phyloP scores from a whole-genome alignment of 2,329 filamentous ascomycete genomes.

The Aureobasidium musti region DNA sequence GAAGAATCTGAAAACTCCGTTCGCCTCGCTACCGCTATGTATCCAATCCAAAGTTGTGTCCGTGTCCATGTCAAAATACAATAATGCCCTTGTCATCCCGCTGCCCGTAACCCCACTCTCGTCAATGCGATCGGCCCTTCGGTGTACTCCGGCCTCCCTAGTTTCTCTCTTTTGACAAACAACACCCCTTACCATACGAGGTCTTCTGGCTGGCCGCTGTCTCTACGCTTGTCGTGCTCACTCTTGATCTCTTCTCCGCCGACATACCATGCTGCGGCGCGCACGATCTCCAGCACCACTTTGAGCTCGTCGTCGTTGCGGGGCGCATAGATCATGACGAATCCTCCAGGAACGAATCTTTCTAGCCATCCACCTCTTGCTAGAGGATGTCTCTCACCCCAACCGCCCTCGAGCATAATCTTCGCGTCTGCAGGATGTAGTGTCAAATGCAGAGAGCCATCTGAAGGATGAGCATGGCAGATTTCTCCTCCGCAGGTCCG shows the following conservation, averaged over 20 bases:
- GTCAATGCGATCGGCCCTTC: neutral
- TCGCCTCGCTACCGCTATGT: constrained; percentile 14
- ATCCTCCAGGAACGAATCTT: constrained; percentile 70
- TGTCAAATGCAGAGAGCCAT: constrained; percentile 76
- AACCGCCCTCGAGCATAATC: constrained; percentile 70
- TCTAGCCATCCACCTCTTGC: constrained; percentile 66
- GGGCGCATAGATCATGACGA: constrained; percentile 82
- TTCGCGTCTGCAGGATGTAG: constrained; percentile 77
- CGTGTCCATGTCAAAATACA: constrained; percentile 1
- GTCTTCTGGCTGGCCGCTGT: neutral
- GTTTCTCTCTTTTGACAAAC: neutral
- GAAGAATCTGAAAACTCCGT: constrained; percentile 7
- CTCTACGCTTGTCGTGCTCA: constrained; percentile 30
- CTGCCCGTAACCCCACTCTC: neutral
- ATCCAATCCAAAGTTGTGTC: neutral
- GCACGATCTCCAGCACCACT: constrained; percentile 67
- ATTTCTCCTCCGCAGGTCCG: constrained; percentile 78
- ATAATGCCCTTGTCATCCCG: neutral
- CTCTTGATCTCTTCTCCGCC: constrained; percentile 42
- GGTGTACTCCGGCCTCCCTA: neutral
- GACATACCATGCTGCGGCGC: constrained; percentile 72
- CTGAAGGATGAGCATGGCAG: constrained; percentile 74
- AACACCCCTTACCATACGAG: neutral
- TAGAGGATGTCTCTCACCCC: constrained; percentile 71
- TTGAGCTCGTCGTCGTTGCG: constrained; percentile 67